Evolutionary conservation across 805 yeast genomes (phyloP).

Genomic region (Suhomyces xylopsoci): DNA sequence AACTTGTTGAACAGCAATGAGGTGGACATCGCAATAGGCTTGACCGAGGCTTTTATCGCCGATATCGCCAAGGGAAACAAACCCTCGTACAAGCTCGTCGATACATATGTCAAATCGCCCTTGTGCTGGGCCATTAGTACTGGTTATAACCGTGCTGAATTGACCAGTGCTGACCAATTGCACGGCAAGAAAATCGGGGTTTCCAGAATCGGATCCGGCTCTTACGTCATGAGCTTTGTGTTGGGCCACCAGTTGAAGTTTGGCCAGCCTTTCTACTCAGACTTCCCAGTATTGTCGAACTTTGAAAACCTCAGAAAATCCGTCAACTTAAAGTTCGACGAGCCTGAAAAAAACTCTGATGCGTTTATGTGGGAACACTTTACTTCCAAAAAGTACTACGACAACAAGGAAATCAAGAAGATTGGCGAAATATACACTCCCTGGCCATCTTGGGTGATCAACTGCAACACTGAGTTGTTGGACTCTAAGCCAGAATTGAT

Average conservation of each 20-base stretch:
- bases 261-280: constrained; percentile 46
- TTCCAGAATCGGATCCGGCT: constrained; percentile 86
- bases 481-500: constrained; percentile 20
- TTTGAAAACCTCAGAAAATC: constrained; percentile 77
- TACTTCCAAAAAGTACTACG: constrained; percentile 84
- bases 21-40: constrained; percentile 80
- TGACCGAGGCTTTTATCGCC: constrained; percentile 87
- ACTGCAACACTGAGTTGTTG: constrained; percentile 44
- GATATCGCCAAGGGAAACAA: constrained; percentile 69
- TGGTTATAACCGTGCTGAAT: constrained; percentile 58
- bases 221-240: constrained; percentile 87
- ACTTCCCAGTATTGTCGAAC: constrained; percentile 58
- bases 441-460: constrained; percentile 94
- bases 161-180: constrained; percentile 51
- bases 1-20: constrained; percentile 61
- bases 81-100: constrained; percentile 57
- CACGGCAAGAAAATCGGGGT: constrained; percentile 70
- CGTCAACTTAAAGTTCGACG: constrained; percentile 53
- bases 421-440: constrained; percentile 92
- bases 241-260: constrained; percentile 63
- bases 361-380: constrained; percentile 97
- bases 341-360: constrained; percentile 49
- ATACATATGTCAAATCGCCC: constrained; percentile 84
- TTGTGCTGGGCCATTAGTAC: constrained; percentile 89
- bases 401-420: constrained; percentile 69